Base-by-base conservation (phyloP, 805 yeast species). In the Barnettozyma botsteinii region DNA sequence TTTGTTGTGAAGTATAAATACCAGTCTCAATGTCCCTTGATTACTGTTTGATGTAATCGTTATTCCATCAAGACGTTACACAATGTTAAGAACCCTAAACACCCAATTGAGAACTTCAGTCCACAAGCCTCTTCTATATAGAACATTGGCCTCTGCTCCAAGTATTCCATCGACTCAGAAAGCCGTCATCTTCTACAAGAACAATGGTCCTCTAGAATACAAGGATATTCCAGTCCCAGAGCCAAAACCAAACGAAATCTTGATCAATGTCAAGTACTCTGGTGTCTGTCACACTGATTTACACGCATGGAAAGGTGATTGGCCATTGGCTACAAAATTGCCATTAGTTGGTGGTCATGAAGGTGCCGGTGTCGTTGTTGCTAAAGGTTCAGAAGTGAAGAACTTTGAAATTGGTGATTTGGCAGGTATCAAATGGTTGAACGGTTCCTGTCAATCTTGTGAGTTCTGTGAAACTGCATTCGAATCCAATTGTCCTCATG, bases 331-430 rank as follows among this genome's bases (percentile, higher is more conserved):
- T 14, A 68, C 73, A 38, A 77, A 76, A 52, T 62, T 76, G 49
- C 82, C 81, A 21, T 60, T 77, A 50, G 79, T 77, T 25, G 83
- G 83, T 48, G 83, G 83, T 41, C 83, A 77, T 55, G 83, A 77
- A 61, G 83, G 83, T 62, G 80, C 81, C 20, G 82, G 83, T 61
- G 69, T 72, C 30, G 81, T 77, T 43, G 82, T 77, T 29, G 79
- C 70, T 20, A 61, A 66, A 54, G 83, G 83, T 45, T 65, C 62
- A n/a, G 66, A 72, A 49, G 82, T 77, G 35, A 65, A 56, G 27
- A 73, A 75, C 45, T 77, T 76, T 64, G 61, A 75, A 48, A 57
- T 77, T 40, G 83, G 83, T 49, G 83, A 77, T 51, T 63, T 60
- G 26, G 83, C 81, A 21, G 83, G 83, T 52, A 65, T 77, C 50